Evolutionary conservation across 768 basidiomycete species (phyloP).

Genomic region (Mrakia blollopis): DNA sequence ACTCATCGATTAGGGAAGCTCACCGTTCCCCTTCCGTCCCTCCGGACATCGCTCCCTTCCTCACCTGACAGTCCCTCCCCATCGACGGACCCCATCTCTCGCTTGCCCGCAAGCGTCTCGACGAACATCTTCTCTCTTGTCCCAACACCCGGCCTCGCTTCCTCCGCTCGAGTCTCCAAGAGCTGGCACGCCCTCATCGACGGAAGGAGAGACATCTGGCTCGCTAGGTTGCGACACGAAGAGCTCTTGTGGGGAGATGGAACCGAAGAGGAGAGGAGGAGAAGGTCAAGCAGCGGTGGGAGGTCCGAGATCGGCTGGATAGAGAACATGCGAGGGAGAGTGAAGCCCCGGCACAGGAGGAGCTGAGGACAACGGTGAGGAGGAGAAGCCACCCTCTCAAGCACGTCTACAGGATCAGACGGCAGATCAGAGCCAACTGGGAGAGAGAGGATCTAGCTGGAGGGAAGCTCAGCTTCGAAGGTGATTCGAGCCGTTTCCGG

Average conservation of each 20-base stretch:
- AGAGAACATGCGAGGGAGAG: constrained; percentile 24
- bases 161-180: too few relatives aligned
- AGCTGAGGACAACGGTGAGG: neutral
- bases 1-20: too few relatives aligned
- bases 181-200: constrained; percentile 81
- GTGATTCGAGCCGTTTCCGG: constrained; percentile 1
- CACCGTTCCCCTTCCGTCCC: too few relatives aligned
- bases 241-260: constrained; percentile 87
- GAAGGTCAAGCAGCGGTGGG: constrained; percentile 54
- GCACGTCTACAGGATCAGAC: constrained; percentile 6
- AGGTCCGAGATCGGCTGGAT: constrained; percentile 32
- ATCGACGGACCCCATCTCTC: too few relatives aligned
- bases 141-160: too few relatives aligned
- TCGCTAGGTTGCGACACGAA: constrained; percentile 72
- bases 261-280: constrained; percentile 74
- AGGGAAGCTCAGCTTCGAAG: constrained; percentile 7
- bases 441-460: constrained; percentile 1
- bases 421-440: constrained; percentile 3
- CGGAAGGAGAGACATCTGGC: constrained; percentile 83
- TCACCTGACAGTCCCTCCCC: too few relatives aligned
- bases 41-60: too few relatives aligned
- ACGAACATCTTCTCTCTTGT: neutral
- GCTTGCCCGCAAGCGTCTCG: too few relatives aligned
- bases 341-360: neutral
- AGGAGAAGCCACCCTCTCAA: constrained; percentile 2